These are phyloP conservation scores for Brettanomyces anomalus DNA, from an alignment of 805 yeast species.

Conservation along the genomic window DNA sequence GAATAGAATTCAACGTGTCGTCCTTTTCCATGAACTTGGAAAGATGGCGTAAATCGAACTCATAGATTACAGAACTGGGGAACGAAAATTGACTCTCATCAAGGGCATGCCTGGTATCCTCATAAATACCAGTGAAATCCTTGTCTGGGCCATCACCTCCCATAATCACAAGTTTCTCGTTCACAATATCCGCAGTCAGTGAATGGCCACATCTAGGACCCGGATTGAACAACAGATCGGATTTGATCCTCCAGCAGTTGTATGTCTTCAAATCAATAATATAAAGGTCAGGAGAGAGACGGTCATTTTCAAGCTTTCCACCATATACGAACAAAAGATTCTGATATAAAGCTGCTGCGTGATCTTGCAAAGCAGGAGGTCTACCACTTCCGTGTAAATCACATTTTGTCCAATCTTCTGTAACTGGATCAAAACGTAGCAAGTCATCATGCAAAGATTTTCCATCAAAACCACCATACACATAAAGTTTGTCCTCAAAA, in stretches of 20 bases:
- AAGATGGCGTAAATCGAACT: constrained; percentile 22
- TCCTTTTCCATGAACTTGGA: constrained; percentile 20
- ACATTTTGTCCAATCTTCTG: constrained; percentile 62
- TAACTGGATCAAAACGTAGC: constrained; percentile 68
- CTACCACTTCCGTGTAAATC: constrained; percentile 50
- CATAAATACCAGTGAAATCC: constrained; percentile 23
- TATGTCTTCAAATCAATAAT: constrained; percentile 68
- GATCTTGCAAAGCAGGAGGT: constrained; percentile 89
- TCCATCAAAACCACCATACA: constrained; percentile 85
- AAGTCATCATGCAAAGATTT: constrained; percentile 63
- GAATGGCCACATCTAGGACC: constrained; percentile 91
- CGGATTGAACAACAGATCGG: constrained; percentile 44
- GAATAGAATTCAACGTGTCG: too few species aligned
- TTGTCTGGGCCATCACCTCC: constrained; percentile 85
- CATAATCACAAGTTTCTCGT: constrained; percentile 69
- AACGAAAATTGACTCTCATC: constrained; percentile 24
- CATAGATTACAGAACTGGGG: constrained; percentile 27
- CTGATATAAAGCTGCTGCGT: constrained; percentile 71
- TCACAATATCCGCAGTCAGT: constrained; percentile 57
- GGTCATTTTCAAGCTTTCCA: constrained; percentile 73
- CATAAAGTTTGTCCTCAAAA: constrained; percentile 66
- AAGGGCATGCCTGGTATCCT: constrained; percentile 13
- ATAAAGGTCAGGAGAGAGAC: constrained; percentile 53
- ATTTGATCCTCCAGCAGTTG: constrained; percentile 53
- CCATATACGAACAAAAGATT: constrained; percentile 81